Evolutionary conservation across 1,139 yeast genomes (phyloP).

Genomic region (Debaryomyces robertsiae): DNA sequence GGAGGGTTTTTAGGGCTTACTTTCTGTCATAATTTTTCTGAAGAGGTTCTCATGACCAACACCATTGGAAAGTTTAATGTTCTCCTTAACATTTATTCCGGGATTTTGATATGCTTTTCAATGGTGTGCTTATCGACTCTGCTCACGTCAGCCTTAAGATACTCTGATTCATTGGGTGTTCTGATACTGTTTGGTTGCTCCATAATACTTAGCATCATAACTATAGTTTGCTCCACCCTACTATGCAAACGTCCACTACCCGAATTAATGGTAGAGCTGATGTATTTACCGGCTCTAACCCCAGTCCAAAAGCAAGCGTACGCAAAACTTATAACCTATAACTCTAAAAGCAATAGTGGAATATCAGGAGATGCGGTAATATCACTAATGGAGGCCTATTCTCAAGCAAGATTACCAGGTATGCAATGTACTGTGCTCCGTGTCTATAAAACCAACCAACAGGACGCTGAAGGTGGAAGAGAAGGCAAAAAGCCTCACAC

Average conservation of each 20-base stretch:
- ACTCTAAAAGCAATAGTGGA: conserved; percentile 35
- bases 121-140: conserved; percentile 10
- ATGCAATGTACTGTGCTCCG: conserved; percentile 41
- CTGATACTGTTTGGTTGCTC: conserved; percentile 7
- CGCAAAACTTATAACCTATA: conserved; percentile 38
- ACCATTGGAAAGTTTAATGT: conserved; percentile 5
- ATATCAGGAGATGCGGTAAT: conserved; percentile 40
- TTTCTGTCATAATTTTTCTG: conserved; percentile 5
- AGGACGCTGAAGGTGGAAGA: conserved; percentile 8
- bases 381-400: conserved; percentile 40
- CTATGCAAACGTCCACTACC: conserved; percentile 13
- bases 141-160: conserved; percentile 11
- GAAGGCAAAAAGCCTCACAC: conserved; percentile 22
- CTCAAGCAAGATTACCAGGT: conserved; percentile 28
- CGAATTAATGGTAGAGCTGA: conserved; percentile 33
- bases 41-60: conserved; percentile 2
- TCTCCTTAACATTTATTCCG: conserved; percentile 12
- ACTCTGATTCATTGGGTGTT: conserved; percentile 16
- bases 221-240: conserved; percentile 8
- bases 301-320: conserved; percentile 36
- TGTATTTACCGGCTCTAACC: conserved; percentile 30
- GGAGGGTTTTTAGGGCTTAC: conserved; percentile 9
- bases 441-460: conserved; percentile 22
- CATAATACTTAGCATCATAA: conserved; percentile 10
- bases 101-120: conserved; percentile 1